Conservation (phyloP, 768 basidiomycete genomes). For the Tylopilus vinaceipallidus region DNA sequence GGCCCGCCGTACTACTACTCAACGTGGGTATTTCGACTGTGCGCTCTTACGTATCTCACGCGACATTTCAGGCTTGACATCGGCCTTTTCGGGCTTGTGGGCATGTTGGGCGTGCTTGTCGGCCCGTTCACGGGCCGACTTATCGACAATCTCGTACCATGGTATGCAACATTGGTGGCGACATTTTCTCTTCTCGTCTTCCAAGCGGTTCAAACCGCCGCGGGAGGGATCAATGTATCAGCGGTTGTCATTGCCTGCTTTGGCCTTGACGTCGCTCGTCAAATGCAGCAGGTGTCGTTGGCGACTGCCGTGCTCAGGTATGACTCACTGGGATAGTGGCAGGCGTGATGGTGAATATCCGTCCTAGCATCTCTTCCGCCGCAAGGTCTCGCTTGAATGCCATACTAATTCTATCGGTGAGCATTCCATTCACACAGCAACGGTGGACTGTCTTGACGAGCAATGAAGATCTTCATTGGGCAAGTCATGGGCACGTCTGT, state of each 20-base stretch:
- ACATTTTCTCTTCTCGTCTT: constrained; percentile 47
- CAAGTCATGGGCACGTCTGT: constrained; percentile 82
- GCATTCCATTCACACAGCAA: constrained; percentile 10
- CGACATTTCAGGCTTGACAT: constrained; percentile 45
- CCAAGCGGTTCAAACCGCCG: constrained; percentile 64
- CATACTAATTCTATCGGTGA: constrained; percentile 65
- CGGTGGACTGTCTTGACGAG: neutral
- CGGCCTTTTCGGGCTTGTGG: constrained; percentile 73
- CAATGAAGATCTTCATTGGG: constrained; percentile 57
- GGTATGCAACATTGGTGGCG: constrained; percentile 69
- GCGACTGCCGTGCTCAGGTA: constrained; percentile 60
- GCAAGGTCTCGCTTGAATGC: constrained; percentile 77
- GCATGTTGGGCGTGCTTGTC: constrained; percentile 65
- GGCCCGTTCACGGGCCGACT: constrained; percentile 68
- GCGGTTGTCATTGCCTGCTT: constrained; percentile 70
- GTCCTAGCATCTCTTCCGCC: constrained; percentile 32
- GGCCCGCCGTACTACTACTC: constrained; percentile 75
- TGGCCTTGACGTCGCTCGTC: constrained; percentile 72
- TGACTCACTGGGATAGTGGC: constrained; percentile 4
- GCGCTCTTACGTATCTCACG: neutral
- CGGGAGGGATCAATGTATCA: constrained; percentile 65
- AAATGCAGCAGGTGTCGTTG: constrained; percentile 68
- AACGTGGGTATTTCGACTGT: constrained; percentile 52
- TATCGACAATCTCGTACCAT: constrained; percentile 71
- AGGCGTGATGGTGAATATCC: constrained; percentile 8